Evolutionary conservation across 805 yeast species (phyloP), one percentile per base, ranked within the genome.

Genomic region (Yarrowia hollandica): DNA sequence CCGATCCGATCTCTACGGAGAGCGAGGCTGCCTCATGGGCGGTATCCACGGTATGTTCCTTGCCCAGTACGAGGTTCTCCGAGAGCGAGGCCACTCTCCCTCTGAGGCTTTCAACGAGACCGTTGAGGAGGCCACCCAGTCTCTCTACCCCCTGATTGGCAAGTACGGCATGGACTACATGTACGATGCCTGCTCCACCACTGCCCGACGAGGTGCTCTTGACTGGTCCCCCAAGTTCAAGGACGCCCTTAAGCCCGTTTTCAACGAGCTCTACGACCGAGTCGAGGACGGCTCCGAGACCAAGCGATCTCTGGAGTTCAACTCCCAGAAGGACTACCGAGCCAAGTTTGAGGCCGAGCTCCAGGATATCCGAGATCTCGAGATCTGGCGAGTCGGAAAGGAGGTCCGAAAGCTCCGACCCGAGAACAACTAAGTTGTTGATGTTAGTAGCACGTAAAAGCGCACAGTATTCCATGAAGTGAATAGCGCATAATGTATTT

Each of bases 21-120:
- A 94, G 85, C 90, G 99, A 84, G 99, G 99, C 75, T 94, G 98
- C 82, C 83, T 94, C 70, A 94, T 92, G 99, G 99, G 98, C 77
- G 98, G 98, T 85, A 92, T 94, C 82, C 99, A 94, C 83, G 99
- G 99, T 85, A 94, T 94, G 98, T 94, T 94, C 94, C 85, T 94
- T 74, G 99, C 99, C 70, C 99, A 94, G 83, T 94, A 94, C 84
- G 99, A 94, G 81, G 99, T 94, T 64, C 86, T 94, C 77, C 91
- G 99, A 82, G 98, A 92, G 83, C 90, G 95, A 76, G 99, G 99
- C 67, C 99, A 94, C 86, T 83, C 97, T 67, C 99, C 99, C 81
- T 90, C 97, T 63, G 99, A 94, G 83, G 98, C 99, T 71, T 94
- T 94, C 91, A 94, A 94, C 80, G 99, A 94, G 84, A 94, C 99